These are phyloP conservation scores for Pyricularia grisea DNA, from an alignment of 2,329 filamentous ascomycete genomes.

Conservation along the genomic window DNA sequence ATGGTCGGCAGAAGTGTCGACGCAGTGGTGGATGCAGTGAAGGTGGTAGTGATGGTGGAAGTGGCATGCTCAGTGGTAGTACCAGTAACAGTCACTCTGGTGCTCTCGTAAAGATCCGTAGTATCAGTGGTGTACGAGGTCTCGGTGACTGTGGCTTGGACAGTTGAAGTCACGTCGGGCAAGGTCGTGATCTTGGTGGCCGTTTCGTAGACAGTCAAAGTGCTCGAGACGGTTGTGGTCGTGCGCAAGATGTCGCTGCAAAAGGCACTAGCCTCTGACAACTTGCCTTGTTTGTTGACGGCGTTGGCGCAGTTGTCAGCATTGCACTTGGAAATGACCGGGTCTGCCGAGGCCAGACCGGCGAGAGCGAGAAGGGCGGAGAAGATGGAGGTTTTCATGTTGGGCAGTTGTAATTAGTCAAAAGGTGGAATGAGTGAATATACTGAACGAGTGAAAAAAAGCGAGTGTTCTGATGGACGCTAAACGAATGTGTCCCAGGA, in stretches of 20 bases:
- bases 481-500: slow-evolving; percentile 1
- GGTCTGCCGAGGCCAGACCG: not conserved
- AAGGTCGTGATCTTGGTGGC: not conserved
- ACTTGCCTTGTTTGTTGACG: not conserved
- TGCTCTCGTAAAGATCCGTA: not conserved
- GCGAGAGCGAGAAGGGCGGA: not conserved
- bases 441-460: not conserved
- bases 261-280: not conserved
- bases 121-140: not conserved
- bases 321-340: not conserved
- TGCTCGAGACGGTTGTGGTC: not conserved
- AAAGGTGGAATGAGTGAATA: not conserved
- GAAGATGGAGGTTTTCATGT: not conserved
- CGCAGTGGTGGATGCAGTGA: not conserved
- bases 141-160: not conserved
- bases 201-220: not conserved
- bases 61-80: not conserved
- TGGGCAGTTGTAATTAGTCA: not conserved
- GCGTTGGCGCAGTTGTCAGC: not conserved
- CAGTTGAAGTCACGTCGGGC: not conserved
- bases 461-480: not conserved
- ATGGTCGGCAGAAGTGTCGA: not conserved
- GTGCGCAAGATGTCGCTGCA: not conserved
- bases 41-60: not conserved
- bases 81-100: not conserved